A percentile compares a stretch with the other conserved stretches of the same genome.
phyloP scores from a whole-genome alignment of 2,329 filamentous ascomycete species.

The Sporothrix mexicana region DNA sequence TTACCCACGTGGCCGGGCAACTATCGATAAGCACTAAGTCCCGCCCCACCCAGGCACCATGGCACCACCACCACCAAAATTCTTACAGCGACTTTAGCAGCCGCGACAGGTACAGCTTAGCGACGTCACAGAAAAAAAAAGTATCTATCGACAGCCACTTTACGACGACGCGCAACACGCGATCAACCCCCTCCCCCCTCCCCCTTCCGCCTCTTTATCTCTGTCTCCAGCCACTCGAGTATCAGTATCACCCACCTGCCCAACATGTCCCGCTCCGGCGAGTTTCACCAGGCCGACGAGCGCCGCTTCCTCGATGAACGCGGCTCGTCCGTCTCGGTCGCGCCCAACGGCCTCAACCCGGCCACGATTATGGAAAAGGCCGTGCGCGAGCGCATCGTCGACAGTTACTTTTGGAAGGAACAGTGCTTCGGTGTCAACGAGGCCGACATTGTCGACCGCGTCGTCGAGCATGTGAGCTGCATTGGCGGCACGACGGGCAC shows the following conservation, averaged over 20 bases:
- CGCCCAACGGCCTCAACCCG: slow-evolving; percentile 88
- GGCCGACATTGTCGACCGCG: slow-evolving; percentile 82
- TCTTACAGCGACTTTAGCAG: slow-evolving; percentile 16
- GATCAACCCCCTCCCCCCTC: background rate
- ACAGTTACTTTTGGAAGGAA: slow-evolving; percentile 98
- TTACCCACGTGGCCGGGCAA: slow-evolving; percentile 38
- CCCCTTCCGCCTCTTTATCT: background rate
- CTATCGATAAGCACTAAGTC: slow-evolving; percentile 38
- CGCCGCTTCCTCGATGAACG: slow-evolving; percentile 86
- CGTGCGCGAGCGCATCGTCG: slow-evolving; percentile 91
- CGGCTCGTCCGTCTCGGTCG: slow-evolving; percentile 75
- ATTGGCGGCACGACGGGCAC: slow-evolving; percentile 88
- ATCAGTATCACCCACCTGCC: no score
- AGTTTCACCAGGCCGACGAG: slow-evolving; percentile 77
- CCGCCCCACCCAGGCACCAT: background rate
- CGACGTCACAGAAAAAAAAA: background rate
- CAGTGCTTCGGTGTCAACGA: slow-evolving; percentile 96
- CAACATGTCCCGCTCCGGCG: slow-evolving; percentile 15
- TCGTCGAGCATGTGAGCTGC: slow-evolving; percentile 78
- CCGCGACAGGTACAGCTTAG: background rate
- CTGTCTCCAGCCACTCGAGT: no score
- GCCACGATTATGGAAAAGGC: slow-evolving; percentile 96
- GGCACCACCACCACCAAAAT: slow-evolving; percentile 18
- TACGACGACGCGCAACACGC: background rate
- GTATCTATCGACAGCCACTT: background rate